Base-by-base conservation (phyloP, 129 eudicot genomes). In the Artemisia argyi region DNA sequence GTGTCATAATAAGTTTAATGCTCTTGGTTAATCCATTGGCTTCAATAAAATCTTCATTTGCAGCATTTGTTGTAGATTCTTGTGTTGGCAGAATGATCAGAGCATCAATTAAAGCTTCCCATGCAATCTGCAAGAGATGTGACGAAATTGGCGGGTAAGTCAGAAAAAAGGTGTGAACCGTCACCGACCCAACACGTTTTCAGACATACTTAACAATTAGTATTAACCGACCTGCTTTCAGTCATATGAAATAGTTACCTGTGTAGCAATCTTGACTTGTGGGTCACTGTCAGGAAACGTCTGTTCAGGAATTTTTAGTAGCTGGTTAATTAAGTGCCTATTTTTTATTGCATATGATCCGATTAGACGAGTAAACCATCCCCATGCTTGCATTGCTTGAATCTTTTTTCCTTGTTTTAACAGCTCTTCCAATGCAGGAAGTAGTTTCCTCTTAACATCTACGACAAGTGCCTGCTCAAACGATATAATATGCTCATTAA, bases 41-140 rank as follows among this genome's bases (percentile, higher is more conserved):
- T 81, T 86, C 87, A 81, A 42, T 18, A 30, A 58, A 13, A 15
- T 68, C 82, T 50, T 77, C 64, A 54, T 76, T 7, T 18, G 61
- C 64, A 10, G 60, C 64, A 22, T 60, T 42, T 28, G 71, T 59
- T 52, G 53, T 71, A 73, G 74, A 64, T 69, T 61, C 71, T 68
- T 67, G 80, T 17, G 50, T 32, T 51, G 78, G 87, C 56, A 78
- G 86, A 56, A 64, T 69, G 65, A 89, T 73, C 56, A 93, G 80
- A 57, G 95, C 92, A 80, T 93, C 96, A 72, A 89, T 85, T 11
- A 89, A 70, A 73, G 88, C 85, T 87, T 93, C 95, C 98, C 98
- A 93, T 1, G 98, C 86, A 68, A 84, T 82, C 98, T 89, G 83
- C 74, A 81, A 76, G 48, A 60, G 17, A 28, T 11, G 66, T 61